phyloP scores from a whole-genome alignment of 768 basidiomycete genomes.

The Glaciozyma martinii region DNA sequence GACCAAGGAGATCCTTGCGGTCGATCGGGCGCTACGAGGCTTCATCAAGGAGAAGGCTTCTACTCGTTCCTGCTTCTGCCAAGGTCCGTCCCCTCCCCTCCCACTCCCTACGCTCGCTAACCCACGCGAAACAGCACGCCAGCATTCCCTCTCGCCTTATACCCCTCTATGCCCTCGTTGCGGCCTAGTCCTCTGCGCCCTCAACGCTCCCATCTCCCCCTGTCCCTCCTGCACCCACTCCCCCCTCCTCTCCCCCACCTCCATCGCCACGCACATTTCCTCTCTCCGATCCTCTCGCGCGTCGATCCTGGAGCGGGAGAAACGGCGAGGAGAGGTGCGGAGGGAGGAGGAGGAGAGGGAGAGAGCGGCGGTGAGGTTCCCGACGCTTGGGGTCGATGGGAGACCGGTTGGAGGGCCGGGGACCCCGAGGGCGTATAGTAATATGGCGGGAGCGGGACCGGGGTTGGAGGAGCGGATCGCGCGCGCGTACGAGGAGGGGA shows the following conservation, averaged over 20 bases:
- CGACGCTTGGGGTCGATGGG: constrained; percentile 5
- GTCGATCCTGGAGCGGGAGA: constrained; percentile 4
- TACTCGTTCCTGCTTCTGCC: constrained; percentile 16
- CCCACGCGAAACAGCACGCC: constrained; percentile 1
- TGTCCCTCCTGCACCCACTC: constrained; percentile 22
- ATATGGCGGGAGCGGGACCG: constrained; percentile 15
- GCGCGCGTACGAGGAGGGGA: constrained; percentile 1
- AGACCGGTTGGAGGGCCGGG: neutral
- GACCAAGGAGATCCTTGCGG: neutral
- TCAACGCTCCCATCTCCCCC: constrained; percentile 17
- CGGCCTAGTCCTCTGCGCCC: constrained; percentile 21
- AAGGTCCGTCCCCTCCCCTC: constrained; percentile 5
- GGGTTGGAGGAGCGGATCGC: constrained; percentile 11
- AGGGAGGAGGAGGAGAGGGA: constrained; percentile 6
- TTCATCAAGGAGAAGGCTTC: neutral
- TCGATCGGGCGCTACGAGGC: constrained; percentile 4
- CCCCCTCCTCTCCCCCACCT: constrained; percentile 6
- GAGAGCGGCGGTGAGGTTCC: constrained; percentile 17
- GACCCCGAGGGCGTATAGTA: constrained; percentile 8
- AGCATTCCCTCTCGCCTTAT: constrained; percentile 13
- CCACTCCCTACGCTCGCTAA: neutral
- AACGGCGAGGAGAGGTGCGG: neutral
- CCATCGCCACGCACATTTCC: constrained; percentile 1
- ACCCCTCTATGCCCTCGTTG: constrained; percentile 20
- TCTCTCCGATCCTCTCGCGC: neutral